A percentile compares a stretch with the other conserved stretches of the same genome.
phyloP scores from a whole-genome alignment of 306 rosid species.

The Lagenaria siceraria region DNA sequence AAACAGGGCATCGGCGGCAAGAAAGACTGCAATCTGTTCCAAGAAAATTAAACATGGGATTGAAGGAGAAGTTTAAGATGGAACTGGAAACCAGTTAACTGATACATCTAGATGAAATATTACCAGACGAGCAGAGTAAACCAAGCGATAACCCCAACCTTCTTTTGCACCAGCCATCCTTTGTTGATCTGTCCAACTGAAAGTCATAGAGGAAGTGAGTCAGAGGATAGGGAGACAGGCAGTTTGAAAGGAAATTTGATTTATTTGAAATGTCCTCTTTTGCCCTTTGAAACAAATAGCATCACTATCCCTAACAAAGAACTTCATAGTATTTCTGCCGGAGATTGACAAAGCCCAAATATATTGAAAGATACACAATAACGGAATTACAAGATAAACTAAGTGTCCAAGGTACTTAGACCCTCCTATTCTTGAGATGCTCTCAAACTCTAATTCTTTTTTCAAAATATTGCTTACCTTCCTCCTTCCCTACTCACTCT shows the following conservation, averaged over 20 bases:
- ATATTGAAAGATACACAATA: no score
- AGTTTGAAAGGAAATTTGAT: background rate
- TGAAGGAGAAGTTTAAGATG: background rate
- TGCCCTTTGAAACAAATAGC: background rate
- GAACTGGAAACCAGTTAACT: background rate
- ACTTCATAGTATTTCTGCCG: background rate
- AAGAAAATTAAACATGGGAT: constrained; percentile 10
- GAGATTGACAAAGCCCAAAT: no score
- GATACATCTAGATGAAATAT: background rate
- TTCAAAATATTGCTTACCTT: no score
- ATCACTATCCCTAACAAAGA: background rate
- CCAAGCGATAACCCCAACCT: constrained; percentile 77
- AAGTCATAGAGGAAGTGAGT: constrained; percentile 7
- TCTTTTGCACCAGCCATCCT: constrained; percentile 71
- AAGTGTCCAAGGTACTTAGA: background rate
- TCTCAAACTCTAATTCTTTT: no score
- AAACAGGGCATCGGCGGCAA: constrained; percentile 56
- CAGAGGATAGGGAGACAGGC: background rate
- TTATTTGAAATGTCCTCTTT: constrained; percentile 7
- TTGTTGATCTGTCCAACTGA: constrained; percentile 94
- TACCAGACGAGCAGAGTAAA: constrained; percentile 91
- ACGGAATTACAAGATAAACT: no score
- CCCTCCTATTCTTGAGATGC: no score
- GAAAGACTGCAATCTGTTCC: constrained; percentile 55
- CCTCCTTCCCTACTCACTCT: no score